phyloP scores from a whole-genome alignment of 1,139 yeast genomes.

The Kodamaea arcana region DNA sequence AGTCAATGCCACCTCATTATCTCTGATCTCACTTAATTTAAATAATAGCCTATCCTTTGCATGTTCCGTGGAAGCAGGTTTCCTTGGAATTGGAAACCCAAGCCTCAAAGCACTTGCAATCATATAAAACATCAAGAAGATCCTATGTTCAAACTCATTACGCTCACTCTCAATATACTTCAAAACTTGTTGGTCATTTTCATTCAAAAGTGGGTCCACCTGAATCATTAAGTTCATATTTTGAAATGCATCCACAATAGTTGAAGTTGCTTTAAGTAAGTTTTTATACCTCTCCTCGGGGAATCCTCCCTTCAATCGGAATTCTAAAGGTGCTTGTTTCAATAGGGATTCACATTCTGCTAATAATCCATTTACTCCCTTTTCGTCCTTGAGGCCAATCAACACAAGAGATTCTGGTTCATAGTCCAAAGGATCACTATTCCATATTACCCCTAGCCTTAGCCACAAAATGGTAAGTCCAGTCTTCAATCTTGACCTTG shows the following conservation, averaged over 20 bases:
- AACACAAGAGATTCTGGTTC: slow-evolving; percentile 20
- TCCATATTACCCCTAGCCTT: slow-evolving; percentile 80
- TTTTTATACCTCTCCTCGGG: slow-evolving; percentile 51
- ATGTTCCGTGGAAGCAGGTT: slow-evolving; percentile 74
- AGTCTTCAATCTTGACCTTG: slow-evolving; percentile 60
- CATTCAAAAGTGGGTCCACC: slow-evolving; percentile 52
- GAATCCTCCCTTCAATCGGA: slow-evolving; percentile 70
- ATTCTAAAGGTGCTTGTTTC: slow-evolving; percentile 72
- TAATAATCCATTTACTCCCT: slow-evolving; percentile 54
- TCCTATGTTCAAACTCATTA: slow-evolving; percentile 63
- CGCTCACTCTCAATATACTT: slow-evolving; percentile 56
- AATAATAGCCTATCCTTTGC: slow-evolving; percentile 67
- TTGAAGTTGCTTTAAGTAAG: slow-evolving; percentile 55
- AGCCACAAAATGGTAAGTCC: slow-evolving; percentile 73
- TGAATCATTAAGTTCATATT: slow-evolving; percentile 66
- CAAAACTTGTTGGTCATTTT: slow-evolving; percentile 54
- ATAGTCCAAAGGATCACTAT: slow-evolving; percentile 50
- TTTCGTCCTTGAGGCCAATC: slow-evolving; percentile 51
- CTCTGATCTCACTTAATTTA: slow-evolving; percentile 50
- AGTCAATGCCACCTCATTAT: slow-evolving; percentile 26
- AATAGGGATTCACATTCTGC: slow-evolving; percentile 57
- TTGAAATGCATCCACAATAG: slow-evolving; percentile 70
- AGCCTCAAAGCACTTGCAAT: slow-evolving; percentile 71
- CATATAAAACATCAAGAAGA: slow-evolving; percentile 72
- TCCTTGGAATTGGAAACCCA: slow-evolving; percentile 73